Evolutionary conservation across 2,329 filamentous ascomycete genomes (phyloP), one percentile per base, ranked within the genome.

Genomic region (Bipolaris bicolor): DNA sequence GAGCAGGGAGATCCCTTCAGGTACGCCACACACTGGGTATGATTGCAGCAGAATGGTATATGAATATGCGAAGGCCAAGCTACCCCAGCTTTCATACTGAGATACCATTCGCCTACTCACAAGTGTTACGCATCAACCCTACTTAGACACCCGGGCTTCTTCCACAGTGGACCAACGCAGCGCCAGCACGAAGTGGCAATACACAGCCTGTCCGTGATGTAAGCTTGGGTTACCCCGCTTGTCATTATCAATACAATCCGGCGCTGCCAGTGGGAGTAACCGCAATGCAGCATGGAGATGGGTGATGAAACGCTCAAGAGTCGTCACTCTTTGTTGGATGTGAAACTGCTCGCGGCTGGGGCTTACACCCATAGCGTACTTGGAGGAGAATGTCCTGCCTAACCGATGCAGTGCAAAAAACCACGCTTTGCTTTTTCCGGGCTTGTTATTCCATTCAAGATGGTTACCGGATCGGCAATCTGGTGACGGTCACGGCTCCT

Each of bases 1-100:
- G 63, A 58, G 33, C 63, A 65, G 59, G 67, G 63, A 58, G 33
- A 66, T 43, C 65, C 67, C 52, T 58, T 53, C 62, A 41, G 46
- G 16, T 39, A 39, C 18, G 20, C 46, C 34, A 49, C 56, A 16
- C 52, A 47, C 60, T 66, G 62, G 61, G 64, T 62, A 61, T 57
- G 45, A 52, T 29, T 64, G 64, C 62, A 62, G 65, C 39, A 22
- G 50, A 46, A 31, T 31, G 29, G 45, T 37, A 34, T 46, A 41
- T 16, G 33, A 40, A 44, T 57, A 24, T 36, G n/a, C 44, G 46
- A 58, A 45, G 52, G 24, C 52, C 20, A n/a, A 40, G 31, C 16
- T 36, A 52, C 29, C 22, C 34, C 45, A 36, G 26, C 33, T 40
- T 26, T 22, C 29, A 16, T 49, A 18, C 39, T 26, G 44, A 18